Evolutionary conservation across 148 eudicot species (phyloP).

Genomic region (Cornus kousa): DNA sequence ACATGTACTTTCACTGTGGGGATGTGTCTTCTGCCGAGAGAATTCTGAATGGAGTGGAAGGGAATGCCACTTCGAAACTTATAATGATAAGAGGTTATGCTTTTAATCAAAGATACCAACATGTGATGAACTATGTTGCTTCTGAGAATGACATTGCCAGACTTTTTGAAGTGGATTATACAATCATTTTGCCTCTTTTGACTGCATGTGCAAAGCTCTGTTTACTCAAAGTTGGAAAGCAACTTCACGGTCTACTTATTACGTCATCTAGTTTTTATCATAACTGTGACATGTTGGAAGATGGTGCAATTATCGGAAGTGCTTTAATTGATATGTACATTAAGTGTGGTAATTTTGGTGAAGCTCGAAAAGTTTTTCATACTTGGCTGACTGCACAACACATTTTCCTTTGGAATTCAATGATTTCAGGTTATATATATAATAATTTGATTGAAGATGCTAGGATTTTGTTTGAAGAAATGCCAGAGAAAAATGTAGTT

Average conservation of each 20-base stretch:
- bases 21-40: constrained; percentile 22
- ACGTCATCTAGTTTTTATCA: constrained; percentile 2
- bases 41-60: constrained; percentile 18
- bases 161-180: constrained; percentile 26
- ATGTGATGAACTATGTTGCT: constrained; percentile 18
- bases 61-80: constrained; percentile 17
- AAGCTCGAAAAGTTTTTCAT: constrained; percentile 31
- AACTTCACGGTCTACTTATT: constrained; percentile 27
- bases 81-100: constrained; percentile 34
- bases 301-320: constrained; percentile 23
- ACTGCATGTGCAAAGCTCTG: constrained; percentile 25
- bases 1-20: constrained; percentile 35
- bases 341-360: constrained; percentile 26
- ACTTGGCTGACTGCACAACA: constrained; percentile 7
- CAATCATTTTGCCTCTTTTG: constrained; percentile 27
- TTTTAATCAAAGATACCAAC: constrained; percentile 19
- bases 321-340: constrained; percentile 35
- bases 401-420: constrained; percentile 27
- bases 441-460: constrained; percentile 33
- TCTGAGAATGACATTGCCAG: constrained; percentile 6
- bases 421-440: constrained; percentile 30
- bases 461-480: constrained; percentile 25
- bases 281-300: constrained; percentile 5
- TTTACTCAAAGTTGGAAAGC: constrained; percentile 29
- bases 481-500: constrained; percentile 31